Evolutionary conservation across 148 eudicot species (phyloP).

Genomic region (Silene conica): DNA sequence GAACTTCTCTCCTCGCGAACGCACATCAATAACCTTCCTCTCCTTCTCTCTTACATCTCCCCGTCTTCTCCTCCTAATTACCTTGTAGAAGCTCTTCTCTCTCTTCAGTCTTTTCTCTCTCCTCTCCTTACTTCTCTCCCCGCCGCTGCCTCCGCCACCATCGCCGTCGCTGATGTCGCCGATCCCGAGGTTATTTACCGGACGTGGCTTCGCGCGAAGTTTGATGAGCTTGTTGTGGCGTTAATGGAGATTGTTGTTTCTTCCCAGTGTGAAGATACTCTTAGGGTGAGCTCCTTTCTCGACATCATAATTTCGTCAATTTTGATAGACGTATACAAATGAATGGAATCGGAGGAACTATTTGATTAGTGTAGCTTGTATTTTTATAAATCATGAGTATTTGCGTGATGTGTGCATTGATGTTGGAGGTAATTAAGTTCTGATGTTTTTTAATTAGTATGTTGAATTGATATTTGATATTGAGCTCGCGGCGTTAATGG

Average conservation of each 20-base stretch:
- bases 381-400: background rate
- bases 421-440: background rate
- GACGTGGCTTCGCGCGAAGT: conserved; percentile 78
- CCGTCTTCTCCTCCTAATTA: conserved; percentile 48
- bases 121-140: conserved; percentile 53
- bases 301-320: too few relatives aligned
- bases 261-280: conserved; percentile 38
- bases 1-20: conserved; percentile 59
- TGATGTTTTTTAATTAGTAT: background rate
- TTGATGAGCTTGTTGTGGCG: conserved; percentile 46
- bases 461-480: background rate
- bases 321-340: too few relatives aligned
- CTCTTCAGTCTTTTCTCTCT: conserved; percentile 78
- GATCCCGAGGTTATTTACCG: conserved; percentile 66
- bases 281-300: conserved; percentile 37
- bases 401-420: background rate
- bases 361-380: background rate
- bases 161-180: conserved; percentile 11
- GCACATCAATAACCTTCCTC: conserved; percentile 72
- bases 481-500: conserved; percentile 36
- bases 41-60: conserved; percentile 51
- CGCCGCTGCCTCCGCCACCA: conserved; percentile 7
- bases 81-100: conserved; percentile 64
- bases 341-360: too few relatives aligned
- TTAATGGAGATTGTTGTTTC: conserved; percentile 44